Base-by-base conservation (phyloP, 805 yeast genomes). In the Cyberlindnera japonica region DNA sequence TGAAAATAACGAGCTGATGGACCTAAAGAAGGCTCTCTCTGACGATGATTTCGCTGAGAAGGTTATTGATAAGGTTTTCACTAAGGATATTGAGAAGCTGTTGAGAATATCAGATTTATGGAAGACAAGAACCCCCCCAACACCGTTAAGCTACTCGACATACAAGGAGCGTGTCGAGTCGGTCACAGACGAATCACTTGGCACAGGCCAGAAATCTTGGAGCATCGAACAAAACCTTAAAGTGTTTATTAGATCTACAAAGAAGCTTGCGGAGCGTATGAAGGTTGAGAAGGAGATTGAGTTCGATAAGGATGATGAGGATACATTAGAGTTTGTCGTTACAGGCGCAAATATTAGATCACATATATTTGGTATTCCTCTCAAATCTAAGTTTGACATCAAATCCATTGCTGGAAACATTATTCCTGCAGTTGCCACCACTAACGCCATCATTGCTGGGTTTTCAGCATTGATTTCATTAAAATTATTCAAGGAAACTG, bases 401-500 rank as follows among this genome's bases (percentile, higher is more conserved):
- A 93, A 93, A 59, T 95, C 85, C 55, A 89, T 91, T 48, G 99
- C 99, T 0, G 99, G 99, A 6, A 93, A 91, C 61, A 93, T 93
- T 53, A 93, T 93, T 29, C 99, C 99, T 0, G 99, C 99, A 0
- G 90, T 95, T 51, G 98, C 99, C 6, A 93, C 99, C 2, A 91
- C 97, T 4, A 93, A 93, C 61, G 98, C 99, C 1, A 82, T 93
- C 12, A 81, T 93, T 51, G 89, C 96, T 0, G 99, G 99, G 0
- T 74, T 88, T 50, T 83, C 93, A 13, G 81, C 89, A 3, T 59
- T 91, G 28, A 77, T 82, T 27, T 83, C 95, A 0, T 63, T 89
- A 34, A 75, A 77, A 58, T 59, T 77, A 39, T 54, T 83, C 33
- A 52, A 50, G 41, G 45, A 47, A 65, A 49, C 45, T 1, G 52